These are phyloP conservation scores for Lachnellula suecica DNA, from an alignment of 2,329 filamentous ascomycete genomes.

Conservation along the genomic window DNA sequence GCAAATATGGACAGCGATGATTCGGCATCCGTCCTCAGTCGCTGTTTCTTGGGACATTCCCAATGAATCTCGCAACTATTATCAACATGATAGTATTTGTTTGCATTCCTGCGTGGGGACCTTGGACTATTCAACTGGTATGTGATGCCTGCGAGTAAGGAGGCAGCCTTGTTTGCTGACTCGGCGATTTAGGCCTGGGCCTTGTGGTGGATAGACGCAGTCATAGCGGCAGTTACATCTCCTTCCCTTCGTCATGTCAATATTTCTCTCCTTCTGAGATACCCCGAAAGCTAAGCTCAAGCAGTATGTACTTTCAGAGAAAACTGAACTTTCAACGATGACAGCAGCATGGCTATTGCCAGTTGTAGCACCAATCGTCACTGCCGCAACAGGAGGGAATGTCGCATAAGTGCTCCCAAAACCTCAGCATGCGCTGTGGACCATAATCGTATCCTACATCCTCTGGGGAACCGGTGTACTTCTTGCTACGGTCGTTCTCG, in stretches of 20 bases:
- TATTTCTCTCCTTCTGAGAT: not conserved
- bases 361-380: slow-evolving; percentile 66
- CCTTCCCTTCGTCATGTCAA: slow-evolving; percentile 56
- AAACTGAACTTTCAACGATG: slow-evolving; percentile 52
- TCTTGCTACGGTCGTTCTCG: slow-evolving; percentile 60
- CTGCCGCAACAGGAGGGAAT: slow-evolving; percentile 62
- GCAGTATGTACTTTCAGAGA: slow-evolving; percentile 32
- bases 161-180: slow-evolving; percentile 10
- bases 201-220: slow-evolving; percentile 57
- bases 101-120: slow-evolving; percentile 60
- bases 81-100: slow-evolving; percentile 63
- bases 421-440: slow-evolving; percentile 54
- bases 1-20: slow-evolving; percentile 64
- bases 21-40: slow-evolving; percentile 65
- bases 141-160: slow-evolving; percentile 5
- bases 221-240: slow-evolving; percentile 53
- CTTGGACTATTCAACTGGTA: slow-evolving; percentile 50
- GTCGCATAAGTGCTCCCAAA: slow-evolving; percentile 60
- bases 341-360: slow-evolving; percentile 66
- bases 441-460: slow-evolving; percentile 63
- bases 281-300: slow-evolving; percentile 2
- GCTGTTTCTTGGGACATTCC: slow-evolving; percentile 67
- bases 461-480: slow-evolving; percentile 66
- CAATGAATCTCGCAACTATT: slow-evolving; percentile 68
- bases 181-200: slow-evolving; percentile 44